Base-by-base conservation (phyloP, 2,329 filamentous ascomycete species). In the Leptosphaerulina australis region DNA sequence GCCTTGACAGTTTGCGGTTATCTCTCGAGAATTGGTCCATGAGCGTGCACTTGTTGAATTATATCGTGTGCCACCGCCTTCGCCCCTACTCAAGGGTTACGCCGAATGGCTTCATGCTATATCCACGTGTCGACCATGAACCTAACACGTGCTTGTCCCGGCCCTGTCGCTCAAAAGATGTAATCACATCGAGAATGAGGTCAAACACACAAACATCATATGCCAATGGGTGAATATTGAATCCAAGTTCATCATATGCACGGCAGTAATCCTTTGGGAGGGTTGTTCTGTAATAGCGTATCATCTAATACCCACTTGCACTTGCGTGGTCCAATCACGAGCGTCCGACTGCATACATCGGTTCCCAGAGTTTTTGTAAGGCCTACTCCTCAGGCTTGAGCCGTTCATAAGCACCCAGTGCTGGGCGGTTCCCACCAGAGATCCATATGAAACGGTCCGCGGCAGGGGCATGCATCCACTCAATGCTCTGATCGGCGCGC, bases 141-240 rank as follows among this genome's bases (percentile, higher is more conserved):
- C 46, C 47, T 50, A 54, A 53, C 46, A 53, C 50, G 40, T 50
- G 44, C 33, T 55, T 47, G 48, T 39, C 50, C 43, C 40, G 53
- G 55, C 52, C 48, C 56, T 53, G 55, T 58, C 47, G 36, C 46
- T 45, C 43, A 44, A 39, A 33, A 18, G 26, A 17, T 37, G 43
- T 30, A n/a, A 49, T 10, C 30, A 28, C 1, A 14, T 29, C 22
- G 25, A 18, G 26, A 10, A 35, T 14, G 24, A 48, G 41, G 41
- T 38, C 36, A 45, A 44, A 37, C 24, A 25, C 24, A 28, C 33
- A 53, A 49, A 28, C n/a, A n/a, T n/a, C n/a, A n/a, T n/a, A n/a
- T n/a, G n/a, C n/a, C n/a, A 15, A 40, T 44, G 4, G 20, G n/a
- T 22, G 20, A 25, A 18, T 12, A n/a, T 4, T 37, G 41, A 33